Percentiles rank a stretch among this genome's conserved stretches.
Evolutionary conservation across 2,329 filamentous ascomycete species (phyloP).

Genomic region (Aphanocladium album): DNA sequence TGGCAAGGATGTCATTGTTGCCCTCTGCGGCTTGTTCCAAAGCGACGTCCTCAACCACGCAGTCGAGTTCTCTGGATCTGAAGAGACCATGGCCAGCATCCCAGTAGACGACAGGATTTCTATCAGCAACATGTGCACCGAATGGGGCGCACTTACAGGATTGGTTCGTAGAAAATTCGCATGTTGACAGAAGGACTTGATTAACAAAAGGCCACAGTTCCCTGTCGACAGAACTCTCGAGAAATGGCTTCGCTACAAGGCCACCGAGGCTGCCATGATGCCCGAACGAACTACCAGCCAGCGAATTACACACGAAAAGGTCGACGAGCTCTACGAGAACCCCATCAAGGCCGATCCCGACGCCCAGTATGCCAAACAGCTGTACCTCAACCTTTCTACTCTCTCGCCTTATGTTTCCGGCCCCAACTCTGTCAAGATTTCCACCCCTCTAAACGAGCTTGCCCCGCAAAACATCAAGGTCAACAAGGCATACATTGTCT

Average conservation of each 20-base stretch:
- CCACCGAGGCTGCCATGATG: slow-evolving; percentile 61
- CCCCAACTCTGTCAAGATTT: slow-evolving; percentile 84
- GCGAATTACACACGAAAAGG: slow-evolving; percentile 62
- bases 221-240: slow-evolving; percentile 68
- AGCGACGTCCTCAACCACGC: slow-evolving; percentile 87
- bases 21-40: slow-evolving; percentile 80
- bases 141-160: slow-evolving; percentile 57
- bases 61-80: slow-evolving; percentile 79
- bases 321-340: slow-evolving; percentile 65
- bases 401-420: slow-evolving; percentile 79
- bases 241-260: slow-evolving; percentile 68
- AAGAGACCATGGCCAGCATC: slow-evolving; percentile 69
- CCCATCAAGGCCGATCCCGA: slow-evolving; percentile 64
- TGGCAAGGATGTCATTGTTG: slow-evolving; percentile 91
- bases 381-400: slow-evolving; percentile 74
- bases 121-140: slow-evolving; percentile 72
- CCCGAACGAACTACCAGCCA: slow-evolving; percentile 42
- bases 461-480: slow-evolving; percentile 69
- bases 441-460: slow-evolving; percentile 70
- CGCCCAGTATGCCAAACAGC: slow-evolving; percentile 71
- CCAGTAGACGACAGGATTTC: slow-evolving; percentile 66
- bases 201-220: slow-evolving; percentile 51
- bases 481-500: slow-evolving; percentile 81
- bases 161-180: background rate
- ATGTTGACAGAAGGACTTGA: background rate